Conservation (phyloP, 2,329 filamentous ascomycete species). For the Fusarium nodosum region DNA sequence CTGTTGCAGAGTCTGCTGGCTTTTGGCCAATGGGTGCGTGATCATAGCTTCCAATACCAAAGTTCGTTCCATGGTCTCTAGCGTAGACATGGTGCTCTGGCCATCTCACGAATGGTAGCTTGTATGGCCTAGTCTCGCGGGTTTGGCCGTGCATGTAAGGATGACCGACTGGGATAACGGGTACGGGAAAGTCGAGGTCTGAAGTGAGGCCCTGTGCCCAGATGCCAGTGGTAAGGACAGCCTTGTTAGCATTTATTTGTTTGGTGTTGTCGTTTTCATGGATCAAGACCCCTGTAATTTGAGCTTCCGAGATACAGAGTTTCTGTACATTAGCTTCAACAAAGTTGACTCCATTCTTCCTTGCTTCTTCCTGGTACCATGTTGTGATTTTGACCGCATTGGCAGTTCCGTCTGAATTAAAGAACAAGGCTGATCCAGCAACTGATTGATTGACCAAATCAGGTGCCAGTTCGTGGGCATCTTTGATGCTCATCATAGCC, state of each 20-base stretch:
- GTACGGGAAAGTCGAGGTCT: constrained; percentile 32
- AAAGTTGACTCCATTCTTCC: constrained; percentile 20
- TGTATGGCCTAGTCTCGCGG: background rate
- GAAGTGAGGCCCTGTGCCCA: constrained; percentile 44
- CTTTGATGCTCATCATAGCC: constrained; percentile 18
- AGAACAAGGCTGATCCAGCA: constrained; percentile 32
- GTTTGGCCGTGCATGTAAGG: constrained; percentile 39
- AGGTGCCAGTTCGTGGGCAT: constrained; percentile 32
- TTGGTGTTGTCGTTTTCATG: background rate
- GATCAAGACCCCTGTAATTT: constrained; percentile 24
- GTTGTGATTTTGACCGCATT: constrained; percentile 35
- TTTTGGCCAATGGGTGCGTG: constrained; percentile 34
- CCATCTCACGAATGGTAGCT: constrained; percentile 38
- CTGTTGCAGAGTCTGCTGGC: constrained; percentile 29
- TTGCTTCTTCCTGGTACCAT: constrained; percentile 37
- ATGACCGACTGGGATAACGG: constrained; percentile 44
- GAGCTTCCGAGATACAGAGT: background rate
- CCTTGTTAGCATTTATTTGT: constrained; percentile 33
- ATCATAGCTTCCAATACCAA: constrained; percentile 44
- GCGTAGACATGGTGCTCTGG: constrained; percentile 46
- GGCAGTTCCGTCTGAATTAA: constrained; percentile 41
- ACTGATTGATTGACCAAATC: constrained; percentile 31
- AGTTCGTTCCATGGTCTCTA: constrained; percentile 41
- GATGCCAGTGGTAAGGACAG: constrained; percentile 44
- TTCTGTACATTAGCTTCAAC: constrained; percentile 31